Conservation (phyloP, 78 protist species). For the Dictyostelium purpureum region DNA sequence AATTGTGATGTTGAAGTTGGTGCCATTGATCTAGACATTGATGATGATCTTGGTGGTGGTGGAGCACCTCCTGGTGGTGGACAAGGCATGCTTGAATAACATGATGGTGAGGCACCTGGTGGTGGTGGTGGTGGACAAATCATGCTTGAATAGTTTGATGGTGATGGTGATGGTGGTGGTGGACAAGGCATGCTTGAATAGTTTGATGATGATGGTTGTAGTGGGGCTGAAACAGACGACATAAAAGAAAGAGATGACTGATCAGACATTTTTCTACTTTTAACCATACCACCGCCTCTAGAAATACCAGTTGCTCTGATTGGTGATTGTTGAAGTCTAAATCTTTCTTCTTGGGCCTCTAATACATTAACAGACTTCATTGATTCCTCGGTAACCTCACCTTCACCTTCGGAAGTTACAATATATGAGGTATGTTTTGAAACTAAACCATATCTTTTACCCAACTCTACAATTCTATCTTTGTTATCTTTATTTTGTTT, state of each 20-base stretch:
- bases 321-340: not conserved
- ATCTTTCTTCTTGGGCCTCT: not conserved
- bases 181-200: not conserved
- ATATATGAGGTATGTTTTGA: conserved; percentile 52
- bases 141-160: not conserved
- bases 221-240: no score
- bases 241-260: no score
- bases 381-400: not conserved
- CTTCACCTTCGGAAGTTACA: conserved; percentile 20
- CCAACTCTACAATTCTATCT: not conserved
- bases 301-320: not conserved
- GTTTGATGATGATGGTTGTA: not conserved
- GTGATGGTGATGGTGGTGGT: not conserved
- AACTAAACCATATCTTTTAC: conserved; percentile 27
- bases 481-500: not conserved
- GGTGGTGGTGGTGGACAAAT: not conserved
- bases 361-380: not conserved
- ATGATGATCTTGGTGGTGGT: not conserved
- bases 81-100: not conserved
- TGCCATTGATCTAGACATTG: not conserved
- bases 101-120: not conserved
- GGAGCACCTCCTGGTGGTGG: not conserved
- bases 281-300: not conserved
- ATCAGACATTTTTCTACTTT: not conserved
- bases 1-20: not conserved